Base-by-base conservation (phyloP, 2,329 filamentous ascomycete genomes). In the Cladophialophora bantiana region DNA sequence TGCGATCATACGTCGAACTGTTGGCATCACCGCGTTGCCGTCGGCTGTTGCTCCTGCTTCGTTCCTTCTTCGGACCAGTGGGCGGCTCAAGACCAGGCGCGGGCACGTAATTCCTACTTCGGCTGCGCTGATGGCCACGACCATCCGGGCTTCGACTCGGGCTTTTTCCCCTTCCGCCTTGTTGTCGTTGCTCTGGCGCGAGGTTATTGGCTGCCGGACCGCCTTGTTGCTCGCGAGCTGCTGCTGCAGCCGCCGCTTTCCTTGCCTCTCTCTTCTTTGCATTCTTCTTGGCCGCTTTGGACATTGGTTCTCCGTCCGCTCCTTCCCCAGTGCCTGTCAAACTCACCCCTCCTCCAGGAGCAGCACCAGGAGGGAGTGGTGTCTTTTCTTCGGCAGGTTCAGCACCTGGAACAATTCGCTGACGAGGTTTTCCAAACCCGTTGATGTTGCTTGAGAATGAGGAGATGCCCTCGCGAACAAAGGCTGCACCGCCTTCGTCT, bases 201-300 rank as follows among this genome's bases (percentile, higher is more conserved):
- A 72, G 67, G 45, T 62, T 69, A 40, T 54, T 58, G 12, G 59
- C 3, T 26, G 35, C 40, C 40, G n/a, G 53, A 7, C 52, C 59
- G 12, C 59, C 59, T 31, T 54, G 59, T 58, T 69, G 55, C 53
- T 82, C 81, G 72, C 88, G 89, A 58, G 86, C 88, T 20, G 92
- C 91, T 18, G 92, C 91, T 5, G 84, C 86, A 55, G 95, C 93
- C 77, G 94, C 95, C 59, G 87, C 87, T 82, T 97, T 98, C 85
- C 96, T 97, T 72, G 92, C 92, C 73, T 92, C 90, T 54, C 95
- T 88, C 87, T 98, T 98, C 88, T 98, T 98, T 88, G 98, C 98
- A 82, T 97, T 97, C 86, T 97, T 97, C 73, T 92, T 83, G 12
- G 91, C 93, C 62, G 90, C 88, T 82, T 95, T 96, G 69, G 91